These are phyloP conservation scores for Vinca major DNA, from an alignment of 305 asterid species.

Conservation along the genomic window DNA sequence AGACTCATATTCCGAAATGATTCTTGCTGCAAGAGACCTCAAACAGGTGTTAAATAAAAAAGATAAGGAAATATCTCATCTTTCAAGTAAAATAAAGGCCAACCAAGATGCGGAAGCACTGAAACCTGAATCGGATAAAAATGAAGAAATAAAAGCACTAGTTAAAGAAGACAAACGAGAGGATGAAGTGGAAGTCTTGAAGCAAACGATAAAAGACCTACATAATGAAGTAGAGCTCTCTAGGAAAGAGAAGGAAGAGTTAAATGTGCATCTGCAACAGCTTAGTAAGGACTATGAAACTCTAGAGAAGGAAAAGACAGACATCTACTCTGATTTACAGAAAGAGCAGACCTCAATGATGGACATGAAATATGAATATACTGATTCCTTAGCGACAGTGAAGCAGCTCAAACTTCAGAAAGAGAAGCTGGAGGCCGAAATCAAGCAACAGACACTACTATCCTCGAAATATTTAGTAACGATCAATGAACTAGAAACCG, in stretches of 20 bases:
- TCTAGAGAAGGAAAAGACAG: conserved; percentile 43
- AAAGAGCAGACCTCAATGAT: conserved; percentile 35
- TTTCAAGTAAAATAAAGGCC: conserved; percentile 45
- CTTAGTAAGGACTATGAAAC: conserved; percentile 40
- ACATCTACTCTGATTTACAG: conserved; percentile 39
- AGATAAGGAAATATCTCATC: conserved; percentile 50
- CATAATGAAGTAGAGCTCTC: conserved; percentile 50
- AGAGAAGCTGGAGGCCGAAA: conserved; percentile 47
- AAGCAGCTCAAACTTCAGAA: conserved; percentile 37
- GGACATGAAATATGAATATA: conserved; percentile 40
- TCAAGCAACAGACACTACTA: conserved; percentile 37
- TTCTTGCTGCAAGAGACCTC: conserved; percentile 70
- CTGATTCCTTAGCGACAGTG: conserved; percentile 28
- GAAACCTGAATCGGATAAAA: conserved; percentile 19
- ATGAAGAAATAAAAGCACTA: conserved; percentile 27
- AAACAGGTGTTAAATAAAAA: conserved; percentile 58
- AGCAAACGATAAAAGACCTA: conserved; percentile 41
- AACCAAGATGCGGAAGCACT: conserved; percentile 28
- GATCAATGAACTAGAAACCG: conserved; percentile 47
- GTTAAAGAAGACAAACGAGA: conserved; percentile 23
- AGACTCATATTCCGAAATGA: conserved; percentile 80
- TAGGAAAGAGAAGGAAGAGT: conserved; percentile 49
- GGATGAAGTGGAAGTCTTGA: conserved; percentile 44
- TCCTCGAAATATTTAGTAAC: conserved; percentile 39
- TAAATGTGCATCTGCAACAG: conserved; percentile 37